Percentiles rank a stretch among this genome's conserved stretches.
Conservation (phyloP, 768 basidiomycete genomes). For the Mycena pura region DNA sequence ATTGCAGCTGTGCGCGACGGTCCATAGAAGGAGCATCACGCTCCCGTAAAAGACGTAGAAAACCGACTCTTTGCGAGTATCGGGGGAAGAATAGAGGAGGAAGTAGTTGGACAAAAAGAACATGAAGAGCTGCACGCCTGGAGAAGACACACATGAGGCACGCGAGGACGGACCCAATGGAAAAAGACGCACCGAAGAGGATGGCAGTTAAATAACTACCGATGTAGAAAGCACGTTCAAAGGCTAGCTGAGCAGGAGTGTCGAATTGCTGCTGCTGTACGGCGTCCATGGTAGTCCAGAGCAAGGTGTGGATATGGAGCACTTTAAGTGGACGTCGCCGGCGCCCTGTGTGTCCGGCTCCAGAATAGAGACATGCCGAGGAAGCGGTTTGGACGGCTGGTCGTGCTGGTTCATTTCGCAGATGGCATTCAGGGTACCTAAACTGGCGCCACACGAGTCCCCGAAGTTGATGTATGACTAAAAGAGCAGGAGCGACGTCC, state of each 20-base stretch:
- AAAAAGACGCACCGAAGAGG: constrained; percentile 29
- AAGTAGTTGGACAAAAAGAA: constrained; percentile 32
- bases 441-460: constrained; percentile 15
- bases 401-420: constrained; percentile 14
- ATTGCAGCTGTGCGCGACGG: constrained; percentile 37
- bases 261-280: constrained; percentile 13
- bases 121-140: constrained; percentile 33
- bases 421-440: constrained; percentile 15
- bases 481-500: background rate
- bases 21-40: constrained; percentile 37
- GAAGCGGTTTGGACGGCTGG: constrained; percentile 11
- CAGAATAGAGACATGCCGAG: constrained; percentile 2
- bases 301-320: constrained; percentile 13
- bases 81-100: constrained; percentile 19
- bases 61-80: constrained; percentile 24
- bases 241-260: constrained; percentile 17
- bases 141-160: constrained; percentile 3
- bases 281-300: constrained; percentile 16
- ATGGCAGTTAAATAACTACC: constrained; percentile 35
- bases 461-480: constrained; percentile 4
- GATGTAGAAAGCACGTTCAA: constrained; percentile 33
- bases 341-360: background rate
- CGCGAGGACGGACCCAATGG: background rate
- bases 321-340: constrained; percentile 18
- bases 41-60: constrained; percentile 32